Percentiles rank a stretch among this genome's conserved stretches.
Evolutionary conservation across 257 asterid species (phyloP).

Genomic region (Capsicum chinense): DNA sequence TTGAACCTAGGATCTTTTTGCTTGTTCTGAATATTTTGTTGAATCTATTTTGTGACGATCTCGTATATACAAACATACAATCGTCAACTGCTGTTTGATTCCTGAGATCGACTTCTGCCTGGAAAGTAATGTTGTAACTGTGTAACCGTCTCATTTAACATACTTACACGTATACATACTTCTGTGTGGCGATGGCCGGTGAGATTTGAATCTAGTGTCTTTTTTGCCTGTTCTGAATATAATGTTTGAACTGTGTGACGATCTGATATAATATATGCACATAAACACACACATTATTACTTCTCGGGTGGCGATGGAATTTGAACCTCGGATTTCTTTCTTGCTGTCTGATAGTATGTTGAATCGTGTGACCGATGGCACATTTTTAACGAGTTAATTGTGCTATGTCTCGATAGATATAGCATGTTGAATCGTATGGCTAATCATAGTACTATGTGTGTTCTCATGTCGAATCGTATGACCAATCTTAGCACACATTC

Average conservation of each 20-base stretch:
- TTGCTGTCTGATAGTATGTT: not conserved
- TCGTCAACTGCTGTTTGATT: too few relatives aligned
- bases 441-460: not conserved
- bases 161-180: too few relatives aligned
- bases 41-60: too few relatives aligned
- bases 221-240: not conserved
- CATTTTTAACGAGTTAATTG: not conserved
- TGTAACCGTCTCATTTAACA: too few relatives aligned
- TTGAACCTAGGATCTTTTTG: not conserved
- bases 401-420: not conserved
- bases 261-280: not conserved
- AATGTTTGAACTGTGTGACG: not conserved
- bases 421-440: not conserved
- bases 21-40: too few relatives aligned
- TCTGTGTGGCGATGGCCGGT: not conserved
- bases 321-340: not conserved
- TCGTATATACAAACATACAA: too few relatives aligned
- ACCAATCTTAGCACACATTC: not conserved
- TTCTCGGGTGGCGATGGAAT: not conserved
- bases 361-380: not conserved
- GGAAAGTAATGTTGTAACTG: too few relatives aligned
- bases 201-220: not conserved
- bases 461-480: not conserved
- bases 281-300: not conserved
- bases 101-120: too few relatives aligned